A percentile compares a stretch with the other conserved stretches of the same genome.
phyloP scores from a whole-genome alignment of 176 grass and related monocot genomes.

The Sorghum bicolor region Sorghum_bicolor_NCBIv3 NC_012870.2:6902501-6903000 shows the following conservation, averaged over 20 bases:
- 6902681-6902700: not conserved
- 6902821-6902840: not conserved
- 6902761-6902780: too few species aligned
- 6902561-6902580: not conserved
- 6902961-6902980: too few species aligned
- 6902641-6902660: not conserved
- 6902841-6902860: too few species aligned
- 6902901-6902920: too few species aligned
- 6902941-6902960: not conserved
- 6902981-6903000: not conserved
- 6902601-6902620: not conserved
- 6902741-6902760: too few species aligned
- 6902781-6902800: not conserved
- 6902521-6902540: constrained; percentile 6
- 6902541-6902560: not conserved
- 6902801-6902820: not conserved
- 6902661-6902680: constrained; percentile 10
- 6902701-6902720: not conserved
- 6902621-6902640: not conserved
- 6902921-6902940: not conserved
- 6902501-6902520: constrained; percentile 34
- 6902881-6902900: too few species aligned
- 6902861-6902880: too few species aligned
- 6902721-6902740: too few species aligned
- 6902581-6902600: not conserved